Evolutionary conservation across 2,329 filamentous ascomycete species (phyloP).

Genomic region (Cryphonectria parasitica): DNA sequence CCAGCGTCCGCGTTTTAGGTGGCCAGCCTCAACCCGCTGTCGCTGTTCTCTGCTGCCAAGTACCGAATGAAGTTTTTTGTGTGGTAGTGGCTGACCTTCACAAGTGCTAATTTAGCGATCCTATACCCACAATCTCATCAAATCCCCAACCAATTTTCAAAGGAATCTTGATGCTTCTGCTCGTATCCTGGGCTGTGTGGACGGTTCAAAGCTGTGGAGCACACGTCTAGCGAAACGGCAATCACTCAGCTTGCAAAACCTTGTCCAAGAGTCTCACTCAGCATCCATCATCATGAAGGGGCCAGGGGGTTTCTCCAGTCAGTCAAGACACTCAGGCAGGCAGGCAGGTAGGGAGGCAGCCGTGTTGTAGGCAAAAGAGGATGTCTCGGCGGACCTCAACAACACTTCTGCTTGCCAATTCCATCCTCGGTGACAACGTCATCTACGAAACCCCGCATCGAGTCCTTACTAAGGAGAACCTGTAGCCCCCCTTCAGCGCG

Average conservation of each 20-base stretch:
- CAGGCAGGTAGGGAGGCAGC: neutral
- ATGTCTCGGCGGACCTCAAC: neutral
- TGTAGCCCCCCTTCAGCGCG: neutral
- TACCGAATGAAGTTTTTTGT: neutral
- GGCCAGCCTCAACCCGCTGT: neutral
- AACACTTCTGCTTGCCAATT: neutral
- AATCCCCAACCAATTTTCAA: neutral
- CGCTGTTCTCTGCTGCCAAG: neutral
- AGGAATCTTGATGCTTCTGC: neutral
- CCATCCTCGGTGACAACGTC: neutral
- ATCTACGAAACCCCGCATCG: neutral
- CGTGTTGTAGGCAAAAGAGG: neutral
- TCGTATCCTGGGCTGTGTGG: neutral
- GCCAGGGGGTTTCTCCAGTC: neutral
- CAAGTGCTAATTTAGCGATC: neutral
- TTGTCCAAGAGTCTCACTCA: neutral
- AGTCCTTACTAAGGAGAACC: neutral
- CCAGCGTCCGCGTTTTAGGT: neutral
- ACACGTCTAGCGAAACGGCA: neutral
- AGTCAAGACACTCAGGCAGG: neutral
- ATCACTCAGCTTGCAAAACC: conserved; percentile 8
- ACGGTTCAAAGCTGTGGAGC: neutral
- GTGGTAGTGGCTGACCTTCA: neutral
- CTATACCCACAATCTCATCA: neutral
- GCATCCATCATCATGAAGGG: neutral